A percentile compares a stretch with the other conserved stretches of the same genome.
Evolutionary conservation across 2,329 filamentous ascomycete species (phyloP).

Genomic region (Botrytis medusae): DNA sequence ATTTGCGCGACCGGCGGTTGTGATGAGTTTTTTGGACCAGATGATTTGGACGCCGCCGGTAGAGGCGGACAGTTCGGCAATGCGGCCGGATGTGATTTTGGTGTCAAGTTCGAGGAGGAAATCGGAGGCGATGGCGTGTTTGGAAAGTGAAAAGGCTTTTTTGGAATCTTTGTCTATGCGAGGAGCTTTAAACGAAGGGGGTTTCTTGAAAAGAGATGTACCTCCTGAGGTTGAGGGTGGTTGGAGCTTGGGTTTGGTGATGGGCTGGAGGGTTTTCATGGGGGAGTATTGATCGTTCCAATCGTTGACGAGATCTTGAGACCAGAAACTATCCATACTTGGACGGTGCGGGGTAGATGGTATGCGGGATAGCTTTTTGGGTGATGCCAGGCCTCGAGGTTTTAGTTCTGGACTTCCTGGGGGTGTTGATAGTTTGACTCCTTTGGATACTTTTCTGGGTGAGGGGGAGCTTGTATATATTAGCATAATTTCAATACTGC

Average conservation of each 20-base stretch:
- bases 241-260: constrained; percentile 33
- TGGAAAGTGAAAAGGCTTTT: constrained; percentile 62
- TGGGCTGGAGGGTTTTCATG: constrained; percentile 45
- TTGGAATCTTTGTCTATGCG: constrained; percentile 46
- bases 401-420: constrained; percentile 34
- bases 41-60: constrained; percentile 70
- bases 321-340: constrained; percentile 60
- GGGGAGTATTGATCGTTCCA: constrained; percentile 65
- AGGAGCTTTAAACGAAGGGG: constrained; percentile 40
- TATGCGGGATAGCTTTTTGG: constrained; percentile 44
- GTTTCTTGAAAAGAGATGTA: constrained; percentile 6
- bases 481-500: not conserved
- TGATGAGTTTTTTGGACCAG: constrained; percentile 78
- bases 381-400: constrained; percentile 31
- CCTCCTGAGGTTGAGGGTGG: constrained; percentile 3
- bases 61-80: constrained; percentile 56
- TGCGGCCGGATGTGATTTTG: constrained; percentile 59
- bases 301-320: constrained; percentile 56
- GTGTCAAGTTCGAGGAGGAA: constrained; percentile 71
- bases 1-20: constrained; percentile 73
- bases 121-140: constrained; percentile 59
- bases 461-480: constrained; percentile 32
- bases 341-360: constrained; percentile 55
- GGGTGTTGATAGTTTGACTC: constrained; percentile 33
- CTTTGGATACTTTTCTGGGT: constrained; percentile 28